Base-by-base conservation (phyloP, 371 early-diverging fungal species). In the Haplosporangium sp. region DNA sequence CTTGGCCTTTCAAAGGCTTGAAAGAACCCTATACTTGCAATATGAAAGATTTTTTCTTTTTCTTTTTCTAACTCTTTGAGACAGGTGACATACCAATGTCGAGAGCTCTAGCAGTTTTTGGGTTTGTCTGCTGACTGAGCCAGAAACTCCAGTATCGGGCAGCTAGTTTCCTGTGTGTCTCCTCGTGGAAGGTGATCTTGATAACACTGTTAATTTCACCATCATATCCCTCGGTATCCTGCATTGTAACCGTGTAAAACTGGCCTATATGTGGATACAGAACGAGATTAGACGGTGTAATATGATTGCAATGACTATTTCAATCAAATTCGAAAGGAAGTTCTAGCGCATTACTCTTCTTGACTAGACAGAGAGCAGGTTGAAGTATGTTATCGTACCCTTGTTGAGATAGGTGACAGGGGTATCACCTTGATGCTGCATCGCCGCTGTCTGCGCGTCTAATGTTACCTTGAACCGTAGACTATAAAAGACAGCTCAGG, bases 101-200 rank as follows among this genome's bases (percentile, higher is more conserved):
- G 5, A 94, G 72, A 4, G 93, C 94, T 64, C 92, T 84, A 1
- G 94, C 92, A 4, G 77, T 74, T 20, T 89, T 86, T 17, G 91
- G 88, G 53, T 86, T 83, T 2, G 87, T 83, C 76, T 93, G 94
- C 71, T 94, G 94, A 55, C 86, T 86, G 17, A 91, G 73, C 94
- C 95, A 94, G 68, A 90, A 93, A 61, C 87, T 86, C 95, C 95
- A 95, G 69, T 92, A 91, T 15, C 89, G 88, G 2, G 88, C 83
- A 0, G 94, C 90, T 11, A 90, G 85, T 63, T 86, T 84, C 20
- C 93, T 91, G 81, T 95, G 93, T n/a, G 88, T 83, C 9, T 90
- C 89, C 34, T 93, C 92, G 74, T 93, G 93, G 74, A 95, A 95
- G 50, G 88, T 87, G 50, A 95, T 89, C 27, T 85, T 88, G 65